Base-by-base conservation (phyloP, 331 rosid species). In the Telfairia occidentalis region DNA sequence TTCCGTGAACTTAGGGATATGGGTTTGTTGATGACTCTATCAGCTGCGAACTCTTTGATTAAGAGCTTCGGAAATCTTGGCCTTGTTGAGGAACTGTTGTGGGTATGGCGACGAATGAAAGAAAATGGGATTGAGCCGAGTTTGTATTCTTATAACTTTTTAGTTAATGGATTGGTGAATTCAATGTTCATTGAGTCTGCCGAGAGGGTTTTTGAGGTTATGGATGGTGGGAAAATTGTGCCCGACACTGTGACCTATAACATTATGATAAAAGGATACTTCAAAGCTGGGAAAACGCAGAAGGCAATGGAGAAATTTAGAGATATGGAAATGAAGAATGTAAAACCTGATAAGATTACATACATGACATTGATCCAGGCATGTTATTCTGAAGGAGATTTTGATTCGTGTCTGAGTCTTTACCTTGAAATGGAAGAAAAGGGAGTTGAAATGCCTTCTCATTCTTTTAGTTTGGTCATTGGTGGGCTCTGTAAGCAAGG, bases 371-470 rank as follows among this genome's bases (percentile, higher is more conserved):
- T 89, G 50, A 89, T 94, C 48, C 98, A 89, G 83, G 89, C 90
- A 0, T 87, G 86, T 78, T 91, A 91, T 79, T 67, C 80, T 0
- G 88, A 85, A 72, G 89, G 83, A 23, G 88, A 87, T 78, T 79
- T 88, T 65, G 89, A 81, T 81, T 57, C 78, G 49, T 87, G 97
- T 78, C 73, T 88, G 87, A 77, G 97, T 49, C 88, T 94, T 43
- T 94, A 89, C 80, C 90, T 87, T 63, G 98, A 91, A 82, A 85
- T 94, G 92, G 89, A 78, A 46, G 98, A 94, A 40, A 88, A 77
- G 34, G 82, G 86, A 30, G 49, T 93, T 57, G 91, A 81, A 52
- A 76, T 93, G 76, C 90, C 91, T 0, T 53, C 83, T 37, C 98
- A 91, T 59, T 88, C 83, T 5, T 88, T 78, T 81, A 82, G 88